These are phyloP conservation scores for Triticum urartu DNA, from an alignment of 176 grass and related monocot genomes.

Conservation along the genomic window DNA sequence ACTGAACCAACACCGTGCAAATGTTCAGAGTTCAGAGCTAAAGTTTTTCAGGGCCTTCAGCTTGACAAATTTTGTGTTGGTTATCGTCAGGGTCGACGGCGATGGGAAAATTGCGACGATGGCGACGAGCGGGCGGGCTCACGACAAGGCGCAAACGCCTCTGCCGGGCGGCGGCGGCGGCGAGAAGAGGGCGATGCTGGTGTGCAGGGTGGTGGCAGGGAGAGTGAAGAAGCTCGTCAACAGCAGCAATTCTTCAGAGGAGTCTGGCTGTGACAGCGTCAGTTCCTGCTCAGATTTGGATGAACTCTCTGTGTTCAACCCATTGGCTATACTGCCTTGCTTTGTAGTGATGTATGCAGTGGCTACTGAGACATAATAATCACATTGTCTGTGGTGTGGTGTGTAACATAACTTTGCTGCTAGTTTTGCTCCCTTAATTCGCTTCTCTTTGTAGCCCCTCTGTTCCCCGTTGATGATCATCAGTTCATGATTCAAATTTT, in stretches of 20 bases:
- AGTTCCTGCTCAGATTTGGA: constrained; percentile 50
- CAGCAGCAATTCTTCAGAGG: constrained; percentile 5
- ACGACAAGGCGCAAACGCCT: constrained; percentile 35
- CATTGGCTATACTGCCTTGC: constrained; percentile 78
- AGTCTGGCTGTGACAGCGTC: constrained; percentile 45
- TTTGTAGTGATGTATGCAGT: constrained; percentile 86
- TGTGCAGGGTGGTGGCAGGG: constrained; percentile 92
- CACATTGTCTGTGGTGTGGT: not conserved
- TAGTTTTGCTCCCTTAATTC: not conserved
- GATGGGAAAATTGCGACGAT: constrained; percentile 65
- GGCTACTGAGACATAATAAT: constrained; percentile 34
- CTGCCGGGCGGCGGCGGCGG: not conserved
- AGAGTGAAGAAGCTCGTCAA: constrained; percentile 57
- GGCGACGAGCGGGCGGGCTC: constrained; percentile 65
- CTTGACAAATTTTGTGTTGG: not conserved
- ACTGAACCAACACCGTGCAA: not conserved
- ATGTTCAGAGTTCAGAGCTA: not conserved
- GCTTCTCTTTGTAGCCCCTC: not conserved
- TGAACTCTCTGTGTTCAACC: constrained; percentile 68
- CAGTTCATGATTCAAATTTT: not conserved
- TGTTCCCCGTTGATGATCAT: not conserved
- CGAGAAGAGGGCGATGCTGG: constrained; percentile 71
- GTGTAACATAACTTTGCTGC: constrained; percentile 2
- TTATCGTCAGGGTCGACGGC: constrained; percentile 32
- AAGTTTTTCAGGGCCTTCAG: not conserved